Conservation (phyloP, 176 grass and related monocot species). For the Sorghum bicolor region Sorghum_bicolor_NCBIv3 NC_012875.2:54424501-54425000, state of each 20-base stretch:
- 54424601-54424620: slow-evolving; percentile 82
- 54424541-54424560: slow-evolving; percentile 92
- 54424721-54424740: slow-evolving; percentile 89
- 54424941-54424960: slow-evolving; percentile 42
- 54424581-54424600: slow-evolving; percentile 77
- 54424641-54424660: slow-evolving; percentile 84
- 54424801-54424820: slow-evolving; percentile 95
- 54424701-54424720: slow-evolving; percentile 76
- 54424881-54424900: slow-evolving; percentile 68
- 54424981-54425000: neutral
- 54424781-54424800: slow-evolving; percentile 91
- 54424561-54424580: slow-evolving; percentile 73
- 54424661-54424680: slow-evolving; percentile 63
- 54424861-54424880: slow-evolving; percentile 64
- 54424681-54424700: slow-evolving; percentile 56
- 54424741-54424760: slow-evolving; percentile 92
- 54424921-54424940: slow-evolving; percentile 63
- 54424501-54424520: slow-evolving; percentile 50
- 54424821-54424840: slow-evolving; percentile 84
- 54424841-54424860: slow-evolving; percentile 76
- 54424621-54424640: slow-evolving; percentile 76
- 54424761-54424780: slow-evolving; percentile 75
- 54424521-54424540: slow-evolving; percentile 52
- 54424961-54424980: neutral
- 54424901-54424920: slow-evolving; percentile 57